These are phyloP conservation scores for Rhytidhysteron rufulum DNA, from an alignment of 2,329 filamentous ascomycete genomes.

Conservation along the genomic window DNA sequence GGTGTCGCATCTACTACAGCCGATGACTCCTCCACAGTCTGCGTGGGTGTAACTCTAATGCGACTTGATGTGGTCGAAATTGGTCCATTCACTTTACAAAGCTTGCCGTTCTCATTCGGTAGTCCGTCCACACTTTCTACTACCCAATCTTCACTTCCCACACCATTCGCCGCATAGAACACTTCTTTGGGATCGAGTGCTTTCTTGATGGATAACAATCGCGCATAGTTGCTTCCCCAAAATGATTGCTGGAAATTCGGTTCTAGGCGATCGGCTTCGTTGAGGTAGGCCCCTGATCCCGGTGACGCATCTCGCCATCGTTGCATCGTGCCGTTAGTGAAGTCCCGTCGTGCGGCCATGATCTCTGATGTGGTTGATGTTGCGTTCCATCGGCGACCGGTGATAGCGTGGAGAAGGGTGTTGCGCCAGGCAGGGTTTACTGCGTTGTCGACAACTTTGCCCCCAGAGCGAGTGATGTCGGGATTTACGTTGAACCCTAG, in stretches of 20 bases:
- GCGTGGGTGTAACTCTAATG: too few relatives aligned
- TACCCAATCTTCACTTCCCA: conserved; percentile 21
- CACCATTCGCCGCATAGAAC: conserved; percentile 20
- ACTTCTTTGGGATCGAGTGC: conserved; percentile 17
- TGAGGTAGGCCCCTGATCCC: conserved; percentile 27
- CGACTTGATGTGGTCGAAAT: neutral
- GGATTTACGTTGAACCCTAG: conserved; percentile 19
- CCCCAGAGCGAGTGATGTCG: conserved; percentile 14
- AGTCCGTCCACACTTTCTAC: conserved; percentile 18
- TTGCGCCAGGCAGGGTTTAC: conserved; percentile 23
- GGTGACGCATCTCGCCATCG: conserved; percentile 21
- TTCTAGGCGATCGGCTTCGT: conserved; percentile 34
- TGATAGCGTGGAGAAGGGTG: conserved; percentile 20
- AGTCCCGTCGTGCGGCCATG: conserved; percentile 8
- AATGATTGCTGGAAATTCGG: conserved; percentile 34
- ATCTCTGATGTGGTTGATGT: conserved; percentile 9
- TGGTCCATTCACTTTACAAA: conserved; percentile 15
- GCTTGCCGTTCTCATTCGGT: conserved; percentile 21
- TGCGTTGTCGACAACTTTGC: conserved; percentile 19
- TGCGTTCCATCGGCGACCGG: conserved; percentile 8
- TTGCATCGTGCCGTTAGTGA: conserved; percentile 21
- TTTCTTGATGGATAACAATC: conserved; percentile 15
- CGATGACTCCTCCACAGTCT: too few relatives aligned
- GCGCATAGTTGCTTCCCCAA: conserved; percentile 28
- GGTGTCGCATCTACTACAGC: too few relatives aligned